phyloP scores from a whole-genome alignment of 1,284 basidiomycete species.

The Pseudozyma flocculosa region DNA sequence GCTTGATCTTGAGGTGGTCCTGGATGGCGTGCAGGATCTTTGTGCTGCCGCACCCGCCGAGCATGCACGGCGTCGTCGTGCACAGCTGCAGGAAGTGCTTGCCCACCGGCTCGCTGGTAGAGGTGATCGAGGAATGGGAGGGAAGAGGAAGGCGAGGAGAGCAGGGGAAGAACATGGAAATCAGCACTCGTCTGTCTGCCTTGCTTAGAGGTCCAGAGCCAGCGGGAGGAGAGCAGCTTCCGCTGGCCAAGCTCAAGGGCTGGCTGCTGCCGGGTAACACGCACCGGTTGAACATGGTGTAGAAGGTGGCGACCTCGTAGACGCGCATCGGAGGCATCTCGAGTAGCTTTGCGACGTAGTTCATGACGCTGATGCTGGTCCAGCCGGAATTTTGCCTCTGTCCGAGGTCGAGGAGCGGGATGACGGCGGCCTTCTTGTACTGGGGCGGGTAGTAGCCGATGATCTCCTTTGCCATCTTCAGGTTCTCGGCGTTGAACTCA shows the following conservation, averaged over 20 bases:
- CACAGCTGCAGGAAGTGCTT: constrained; percentile 95
- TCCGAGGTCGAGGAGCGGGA: constrained; percentile 91
- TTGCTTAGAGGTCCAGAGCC: too few species aligned
- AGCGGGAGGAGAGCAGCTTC: not conserved
- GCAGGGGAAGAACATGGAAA: too few species aligned
- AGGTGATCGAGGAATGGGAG: constrained; percentile 2
- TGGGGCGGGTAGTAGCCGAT: constrained; percentile 91
- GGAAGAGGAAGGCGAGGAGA: too few species aligned
- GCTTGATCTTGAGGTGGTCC: constrained; percentile 76
- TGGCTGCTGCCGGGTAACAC: not conserved
- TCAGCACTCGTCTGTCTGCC: too few species aligned
- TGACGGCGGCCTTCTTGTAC: constrained; percentile 93
- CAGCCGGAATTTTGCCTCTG: constrained; percentile 98
- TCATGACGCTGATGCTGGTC: constrained; percentile 99
- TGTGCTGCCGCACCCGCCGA: constrained; percentile 79
- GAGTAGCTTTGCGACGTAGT: constrained; percentile 82
- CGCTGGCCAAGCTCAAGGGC: too few species aligned
- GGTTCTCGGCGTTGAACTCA: constrained; percentile 77
- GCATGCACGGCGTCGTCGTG: constrained; percentile 98
- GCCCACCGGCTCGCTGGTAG: constrained; percentile 76
- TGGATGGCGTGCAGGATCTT: constrained; percentile 85
- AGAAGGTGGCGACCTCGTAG: constrained; percentile 99
- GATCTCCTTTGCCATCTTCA: constrained; percentile 82
- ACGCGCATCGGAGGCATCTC: constrained; percentile 98
- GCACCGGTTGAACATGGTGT: constrained; percentile 77